These are phyloP conservation scores for Pyrenochaeta sp. DNA, from an alignment of 2,329 filamentous ascomycete genomes.

Conservation along the genomic window DNA sequence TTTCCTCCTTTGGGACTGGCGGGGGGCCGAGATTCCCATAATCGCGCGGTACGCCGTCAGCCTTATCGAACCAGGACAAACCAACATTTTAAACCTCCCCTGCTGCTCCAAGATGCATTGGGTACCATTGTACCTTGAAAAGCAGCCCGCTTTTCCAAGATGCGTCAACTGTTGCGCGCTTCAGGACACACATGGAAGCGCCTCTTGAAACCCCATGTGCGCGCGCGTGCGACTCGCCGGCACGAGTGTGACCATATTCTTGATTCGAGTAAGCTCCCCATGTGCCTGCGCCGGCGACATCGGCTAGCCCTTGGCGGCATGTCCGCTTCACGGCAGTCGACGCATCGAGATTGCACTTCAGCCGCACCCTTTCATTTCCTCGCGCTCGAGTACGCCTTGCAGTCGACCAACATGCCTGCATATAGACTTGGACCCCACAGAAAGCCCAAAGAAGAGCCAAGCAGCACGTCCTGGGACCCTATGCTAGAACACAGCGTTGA, in stretches of 20 bases:
- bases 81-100: not conserved
- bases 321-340: not conserved
- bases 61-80: constrained; percentile 4
- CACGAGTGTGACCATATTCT: constrained; percentile 23
- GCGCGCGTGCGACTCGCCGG: constrained; percentile 14
- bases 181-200: constrained; percentile 18
- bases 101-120: constrained; percentile 5
- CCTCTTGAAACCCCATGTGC: constrained; percentile 29
- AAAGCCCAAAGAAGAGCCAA: too few relatives aligned
- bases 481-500: too few relatives aligned
- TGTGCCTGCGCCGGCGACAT: constrained; percentile 18
- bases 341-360: constrained; percentile 2
- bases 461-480: too few relatives aligned
- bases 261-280: constrained; percentile 23
- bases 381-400: not conserved
- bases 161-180: constrained; percentile 5
- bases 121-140: constrained; percentile 7
- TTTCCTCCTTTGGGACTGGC: constrained; percentile 2
- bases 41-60: constrained; percentile 4
- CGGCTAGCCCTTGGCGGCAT: constrained; percentile 14
- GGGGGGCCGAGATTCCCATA: constrained; percentile 5
- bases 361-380: constrained; percentile 10
- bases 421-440: too few relatives aligned
- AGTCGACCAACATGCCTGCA: not conserved
- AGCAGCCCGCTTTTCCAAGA: not conserved